Conservation (phyloP, 306 rosid species). For the Rosa rugosa region DNA sequence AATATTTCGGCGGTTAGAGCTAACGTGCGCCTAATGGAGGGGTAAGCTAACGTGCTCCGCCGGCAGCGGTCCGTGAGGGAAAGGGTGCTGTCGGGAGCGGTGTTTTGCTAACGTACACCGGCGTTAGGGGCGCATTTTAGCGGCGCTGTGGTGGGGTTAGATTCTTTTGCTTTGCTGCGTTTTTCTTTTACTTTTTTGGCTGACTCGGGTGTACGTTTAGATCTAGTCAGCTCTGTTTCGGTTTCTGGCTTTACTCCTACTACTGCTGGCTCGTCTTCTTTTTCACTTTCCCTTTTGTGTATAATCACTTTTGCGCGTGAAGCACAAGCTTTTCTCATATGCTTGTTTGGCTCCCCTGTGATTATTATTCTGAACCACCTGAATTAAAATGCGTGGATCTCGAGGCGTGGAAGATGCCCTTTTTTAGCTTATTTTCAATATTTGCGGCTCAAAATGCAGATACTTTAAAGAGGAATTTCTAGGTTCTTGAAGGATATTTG, state of each 20-base stretch:
- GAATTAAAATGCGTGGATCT: constrained; percentile 53
- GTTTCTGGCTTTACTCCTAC: not conserved
- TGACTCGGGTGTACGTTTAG: not conserved
- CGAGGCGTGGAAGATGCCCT: constrained; percentile 58
- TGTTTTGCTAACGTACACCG: not conserved
- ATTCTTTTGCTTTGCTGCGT: not conserved
- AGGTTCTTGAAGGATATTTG: constrained; percentile 19
- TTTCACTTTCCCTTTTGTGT: constrained; percentile 17
- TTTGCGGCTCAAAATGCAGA: constrained; percentile 10
- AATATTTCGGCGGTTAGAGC: not conserved
- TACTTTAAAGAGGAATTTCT: constrained; percentile 26
- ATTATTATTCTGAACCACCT: constrained; percentile 41
- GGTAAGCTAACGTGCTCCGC: not conserved
- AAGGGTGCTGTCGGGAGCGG: not conserved
- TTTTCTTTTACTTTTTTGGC: not conserved
- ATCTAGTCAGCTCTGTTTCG: constrained; percentile 9
- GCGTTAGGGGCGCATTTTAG: constrained; percentile 6
- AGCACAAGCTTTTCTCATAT: constrained; percentile 50
- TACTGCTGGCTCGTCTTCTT: not conserved
- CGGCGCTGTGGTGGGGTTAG: not conserved
- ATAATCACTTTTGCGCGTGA: constrained; percentile 55
- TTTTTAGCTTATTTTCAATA: constrained; percentile 20
- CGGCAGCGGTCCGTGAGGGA: not conserved
- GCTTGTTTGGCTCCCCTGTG: constrained; percentile 33
- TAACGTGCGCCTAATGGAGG: constrained; percentile 9